Base-by-base conservation (phyloP, 1,139 yeast genomes). In the Hemisphaericaspora xylofermentans region DNA sequence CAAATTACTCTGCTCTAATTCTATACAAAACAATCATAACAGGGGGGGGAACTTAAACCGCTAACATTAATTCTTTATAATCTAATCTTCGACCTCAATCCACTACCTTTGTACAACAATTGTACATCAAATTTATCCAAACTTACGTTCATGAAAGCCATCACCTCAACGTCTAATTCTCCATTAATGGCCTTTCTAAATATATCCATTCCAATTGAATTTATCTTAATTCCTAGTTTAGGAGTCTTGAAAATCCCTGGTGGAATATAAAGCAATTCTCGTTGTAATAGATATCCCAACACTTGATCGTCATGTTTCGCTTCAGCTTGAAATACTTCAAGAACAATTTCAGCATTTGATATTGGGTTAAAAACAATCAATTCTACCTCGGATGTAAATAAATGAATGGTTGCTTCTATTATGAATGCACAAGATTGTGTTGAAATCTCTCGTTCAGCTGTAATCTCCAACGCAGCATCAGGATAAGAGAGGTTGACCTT, bases 211-310 rank as follows among this genome's bases (percentile, higher is more conserved):
- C 82, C 83, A 3, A 76, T 53, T 14, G 60, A 62, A 7, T 70
- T 64, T 39, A 74, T 64, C 27, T 64, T 64, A 18, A 80, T 64
- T 1, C 84, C 80, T 3, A 78, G 63, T 36, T 71, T 58, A 2
- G 74, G 76, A 4, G 82, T 70, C 10, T 60, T 68, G 53, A 66
- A 70, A 5, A 72, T 43, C 0, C 85, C 85, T 0, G 83, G 80
- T 0, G 76, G 70, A 1, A 78, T 55, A 10, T 58, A 48, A 26
- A 78, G 44, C 13, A 50, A 38, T 44, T 72, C 71, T 15, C 63
- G 63, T 3, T 59, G 58, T 13, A 60, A 59, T 25, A 78, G 54
- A 41, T 67, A 68, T 1, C 82, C 85, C 39, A 80, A 54, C 2
- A 67, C 79, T 27, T 76, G 68, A 2, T 67, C 80, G 25, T 76